Base-by-base conservation (phyloP, 345 rosid genomes). In the Mercurialis annua region DNA sequence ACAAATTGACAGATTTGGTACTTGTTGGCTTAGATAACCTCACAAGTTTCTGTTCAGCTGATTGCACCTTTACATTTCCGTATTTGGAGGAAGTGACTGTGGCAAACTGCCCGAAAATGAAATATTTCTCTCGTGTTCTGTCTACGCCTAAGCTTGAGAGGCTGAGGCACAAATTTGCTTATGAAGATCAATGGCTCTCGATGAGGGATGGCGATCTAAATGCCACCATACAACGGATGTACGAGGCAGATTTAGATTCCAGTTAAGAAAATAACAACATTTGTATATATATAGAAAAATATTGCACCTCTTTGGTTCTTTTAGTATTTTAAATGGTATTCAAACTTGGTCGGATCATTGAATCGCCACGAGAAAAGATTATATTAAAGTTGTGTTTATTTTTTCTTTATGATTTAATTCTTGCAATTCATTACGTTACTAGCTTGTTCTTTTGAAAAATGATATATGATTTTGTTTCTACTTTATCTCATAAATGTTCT, bases 131-230 rank as follows among this genome's bases (percentile, higher is more conserved):
- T 4, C 30, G 2, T 27, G 63, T 63, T 44, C 11, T 15, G 12
- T 1, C 17, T 5, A 17, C 44, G 4, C 64, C 71, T 16, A 31
- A 27, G 42, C 62, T 66, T 23, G 40, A 27, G 11, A 4, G 12
- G 26, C 48, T 66, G 26, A 12, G 42, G 5, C 0, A 1, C 2
- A 2, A 2, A n/a, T 0, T 15, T 5, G 18, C 1, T 36, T 11
- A 6, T 18, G 26, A 6, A 6, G 40, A 21, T 5, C 10, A 59
- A 34, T 4, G 21, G 36, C 12, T 5, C 2, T 66, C n/a, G n/a
- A n/a, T n/a, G n/a, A n/a, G 70, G 70, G 24, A 66, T 5, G 61
- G 61, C 9, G 29, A 53, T 47, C 70, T 66, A 17, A 54, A 54
- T 53, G 20, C 14, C 27, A 66, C 62, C 20, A 29, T 67, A 43